Base-by-base conservation (phyloP, 2,329 filamentous ascomycete genomes). In the Penicillium sp. region DNA sequence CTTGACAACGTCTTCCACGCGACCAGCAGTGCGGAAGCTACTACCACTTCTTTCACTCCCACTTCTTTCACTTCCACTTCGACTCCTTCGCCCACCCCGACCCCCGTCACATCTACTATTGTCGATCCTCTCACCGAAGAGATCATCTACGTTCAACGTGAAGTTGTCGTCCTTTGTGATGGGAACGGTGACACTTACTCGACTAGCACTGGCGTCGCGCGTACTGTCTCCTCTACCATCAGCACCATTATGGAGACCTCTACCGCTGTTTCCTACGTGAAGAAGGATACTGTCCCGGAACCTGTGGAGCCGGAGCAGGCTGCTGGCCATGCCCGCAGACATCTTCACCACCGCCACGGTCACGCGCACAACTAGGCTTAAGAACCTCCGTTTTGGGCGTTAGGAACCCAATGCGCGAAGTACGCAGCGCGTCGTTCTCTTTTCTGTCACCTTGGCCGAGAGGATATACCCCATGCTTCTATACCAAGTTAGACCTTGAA, bases 71-170 rank as follows among this genome's bases (percentile, higher is more conserved):
- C 61, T 5, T 61, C 62, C 15, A 63, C 62, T 8, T 63, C 65
- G 37, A 63, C 59, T 19, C 50, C 62, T 2, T 66, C 63, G 25
- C 66, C 57, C 33, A 69, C 64, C 4, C 66, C 70, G 7, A 68
- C 65, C 25, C 64, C 69, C 1, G 65, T 60, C 12, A 69, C 69
- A 2, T 69, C 67, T 4, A 63, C 66, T n/a, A 48, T 64, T 15
- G 9, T 67, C 23, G 64, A 62, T 15, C 57, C 62, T 5, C 50
- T 70, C 43, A 69, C 65, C 2, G 64, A 70, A 35, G 67, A 69
- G 19, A 56, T 70, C n/a, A 59, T 74, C 19, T 72, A 69, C 33
- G 45, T 75, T 3, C 61, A 73, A 40, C 64, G 69, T 21, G 65
- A 72, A 19, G 57, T 74, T 13, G 54, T 69, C 12, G 62, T 75